Percentiles rank a stretch among this genome's conserved stretches.
These are phyloP conservation scores for Aspergillaceae sp. DNA, from an alignment of 2,329 filamentous ascomycete genomes.

Conservation along the genomic window DNA sequence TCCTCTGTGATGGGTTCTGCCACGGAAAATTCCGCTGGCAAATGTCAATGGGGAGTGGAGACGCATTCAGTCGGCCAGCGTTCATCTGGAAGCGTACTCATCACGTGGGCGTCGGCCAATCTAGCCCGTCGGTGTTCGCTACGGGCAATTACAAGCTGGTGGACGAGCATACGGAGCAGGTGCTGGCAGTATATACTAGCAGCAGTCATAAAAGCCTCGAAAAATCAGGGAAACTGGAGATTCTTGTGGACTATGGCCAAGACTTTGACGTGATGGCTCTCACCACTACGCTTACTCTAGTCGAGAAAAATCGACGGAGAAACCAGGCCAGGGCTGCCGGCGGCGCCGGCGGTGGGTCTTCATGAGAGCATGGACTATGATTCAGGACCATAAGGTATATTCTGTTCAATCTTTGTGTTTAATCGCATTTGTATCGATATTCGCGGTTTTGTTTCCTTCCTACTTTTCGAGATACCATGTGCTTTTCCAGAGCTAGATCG, in stretches of 20 bases:
- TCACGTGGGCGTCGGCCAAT: conserved; percentile 19
- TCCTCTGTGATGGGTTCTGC: conserved; percentile 17
- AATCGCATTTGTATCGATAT: neutral
- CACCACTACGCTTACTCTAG: conserved; percentile 17
- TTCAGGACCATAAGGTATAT: neutral
- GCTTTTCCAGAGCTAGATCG: neutral
- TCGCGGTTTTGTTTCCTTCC: neutral
- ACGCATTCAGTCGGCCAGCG: conserved; percentile 8
- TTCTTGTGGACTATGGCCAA: conserved; percentile 18
- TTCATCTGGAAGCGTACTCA: conserved; percentile 29
- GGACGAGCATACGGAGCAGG: conserved; percentile 18
- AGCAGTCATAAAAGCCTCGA: conserved; percentile 16
- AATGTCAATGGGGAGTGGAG: conserved; percentile 9
- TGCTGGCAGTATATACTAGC: conserved; percentile 25
- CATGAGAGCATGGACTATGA: neutral
- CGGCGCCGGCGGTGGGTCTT: conserved; percentile 8
- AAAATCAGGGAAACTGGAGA: conserved; percentile 25
- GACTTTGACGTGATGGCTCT: conserved; percentile 25
- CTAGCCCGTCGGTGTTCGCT: conserved; percentile 13
- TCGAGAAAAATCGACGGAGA: conserved; percentile 17
- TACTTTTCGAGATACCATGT: neutral
- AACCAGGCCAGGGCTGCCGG: conserved; percentile 5
- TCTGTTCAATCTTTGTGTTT: neutral
- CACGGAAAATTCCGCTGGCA: conserved; percentile 22
- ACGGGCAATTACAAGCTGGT: conserved; percentile 26